A percentile compares a stretch with the other conserved stretches of the same genome.
phyloP scores from a whole-genome alignment of 2,329 filamentous ascomycete genomes.

The Colletotrichum siamense region DNA sequence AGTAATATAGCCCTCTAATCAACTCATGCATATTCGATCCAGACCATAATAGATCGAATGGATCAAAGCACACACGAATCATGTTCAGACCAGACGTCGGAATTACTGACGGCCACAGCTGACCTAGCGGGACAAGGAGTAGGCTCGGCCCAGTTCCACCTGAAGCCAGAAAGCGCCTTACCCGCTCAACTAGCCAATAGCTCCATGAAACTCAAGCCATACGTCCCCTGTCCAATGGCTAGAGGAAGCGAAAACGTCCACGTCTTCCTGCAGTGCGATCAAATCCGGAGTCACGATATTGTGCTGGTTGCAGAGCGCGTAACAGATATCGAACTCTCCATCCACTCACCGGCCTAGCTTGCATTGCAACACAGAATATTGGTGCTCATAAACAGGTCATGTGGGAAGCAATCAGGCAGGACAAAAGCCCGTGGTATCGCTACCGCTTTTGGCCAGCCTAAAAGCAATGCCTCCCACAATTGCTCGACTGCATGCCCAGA shows the following conservation, averaged over 20 bases:
- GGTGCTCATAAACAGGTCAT: neutral
- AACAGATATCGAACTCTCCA: neutral
- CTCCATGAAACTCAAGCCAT: neutral
- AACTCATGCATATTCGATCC: neutral
- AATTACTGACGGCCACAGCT: neutral
- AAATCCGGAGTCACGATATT: neutral
- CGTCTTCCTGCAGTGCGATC: neutral
- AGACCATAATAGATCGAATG: neutral
- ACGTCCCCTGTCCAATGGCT: neutral
- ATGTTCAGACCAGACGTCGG: neutral
- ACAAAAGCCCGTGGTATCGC: neutral
- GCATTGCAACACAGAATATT: neutral
- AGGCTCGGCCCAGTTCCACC: neutral
- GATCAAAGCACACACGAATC: neutral
- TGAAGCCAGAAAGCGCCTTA: neutral
- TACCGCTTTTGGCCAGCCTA: neutral
- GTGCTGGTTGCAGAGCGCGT: neutral
- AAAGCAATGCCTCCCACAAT: neutral
- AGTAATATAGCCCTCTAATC: neutral
- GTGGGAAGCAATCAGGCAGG: neutral
- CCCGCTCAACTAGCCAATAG: neutral
- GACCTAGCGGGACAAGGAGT: neutral
- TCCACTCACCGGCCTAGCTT: neutral
- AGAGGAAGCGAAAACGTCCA: neutral
- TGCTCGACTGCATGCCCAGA: neutral